Percentiles rank a stretch among this genome's conserved stretches.
These are phyloP conservation scores for Phytophthora rubi DNA, from an alignment of 352 stramenopile genomes.

Conservation along the genomic window DNA sequence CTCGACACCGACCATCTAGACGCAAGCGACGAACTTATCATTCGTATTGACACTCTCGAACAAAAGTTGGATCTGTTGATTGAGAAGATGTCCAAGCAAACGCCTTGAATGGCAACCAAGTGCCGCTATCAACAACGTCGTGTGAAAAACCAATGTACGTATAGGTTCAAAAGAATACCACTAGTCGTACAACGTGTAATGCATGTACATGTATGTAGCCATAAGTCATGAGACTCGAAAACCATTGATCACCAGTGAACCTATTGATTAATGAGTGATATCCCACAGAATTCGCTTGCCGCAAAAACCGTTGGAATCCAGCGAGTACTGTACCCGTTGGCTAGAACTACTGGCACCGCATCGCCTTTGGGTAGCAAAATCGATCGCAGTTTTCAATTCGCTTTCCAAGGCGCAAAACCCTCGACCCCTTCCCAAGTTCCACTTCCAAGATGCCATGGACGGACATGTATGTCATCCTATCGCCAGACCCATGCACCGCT, in stretches of 20 bases:
- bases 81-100: constrained; percentile 12
- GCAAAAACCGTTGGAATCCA: not conserved
- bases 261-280: not conserved
- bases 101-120: not conserved
- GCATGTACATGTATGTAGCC: not conserved
- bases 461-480: constrained; percentile 18
- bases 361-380: not conserved
- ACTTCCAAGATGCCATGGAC: constrained; percentile 1
- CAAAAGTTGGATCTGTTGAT: constrained; percentile 26
- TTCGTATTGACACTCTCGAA: constrained; percentile 21
- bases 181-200: not conserved
- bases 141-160: not conserved
- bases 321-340: not conserved
- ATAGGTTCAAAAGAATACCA: not conserved
- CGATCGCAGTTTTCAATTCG: constrained; percentile 6
- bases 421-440: not conserved
- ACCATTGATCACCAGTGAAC: not conserved
- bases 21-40: constrained; percentile 6
- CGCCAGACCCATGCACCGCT: not conserved
- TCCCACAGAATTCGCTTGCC: not conserved
- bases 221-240: not conserved
- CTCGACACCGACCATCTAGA: not conserved
- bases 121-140: not conserved
- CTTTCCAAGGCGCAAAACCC: not conserved
- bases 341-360: not conserved